phyloP scores from a whole-genome alignment of 306 rosid species.

The Crotalaria pallida region DNA sequence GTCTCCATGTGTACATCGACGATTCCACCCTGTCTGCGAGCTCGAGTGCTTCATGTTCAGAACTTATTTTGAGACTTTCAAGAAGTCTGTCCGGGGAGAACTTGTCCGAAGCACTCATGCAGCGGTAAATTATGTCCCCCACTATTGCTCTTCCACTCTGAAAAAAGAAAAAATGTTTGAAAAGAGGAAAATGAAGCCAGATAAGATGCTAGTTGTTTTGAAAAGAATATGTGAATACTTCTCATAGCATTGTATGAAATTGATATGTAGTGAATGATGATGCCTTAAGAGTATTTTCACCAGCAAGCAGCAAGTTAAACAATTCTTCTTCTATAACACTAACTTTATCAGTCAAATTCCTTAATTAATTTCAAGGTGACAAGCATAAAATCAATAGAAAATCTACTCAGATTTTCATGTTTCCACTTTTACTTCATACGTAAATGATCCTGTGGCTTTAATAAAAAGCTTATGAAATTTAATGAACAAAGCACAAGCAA shows the following conservation, averaged over 20 bases:
- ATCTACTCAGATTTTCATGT: not conserved
- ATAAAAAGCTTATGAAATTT: not conserved
- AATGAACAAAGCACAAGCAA: not conserved
- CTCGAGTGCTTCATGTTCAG: conserved; percentile 92
- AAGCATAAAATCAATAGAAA: not conserved
- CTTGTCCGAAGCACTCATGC: conserved; percentile 51
- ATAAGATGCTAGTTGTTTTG: not conserved
- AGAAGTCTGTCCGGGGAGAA: conserved; percentile 69
- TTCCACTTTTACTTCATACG: not conserved
- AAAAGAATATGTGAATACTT: not conserved
- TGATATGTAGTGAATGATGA: not conserved
- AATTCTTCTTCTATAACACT: not conserved
- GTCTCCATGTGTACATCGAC: conserved; percentile 96
- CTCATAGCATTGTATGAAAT: not conserved
- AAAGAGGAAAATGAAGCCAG: not conserved
- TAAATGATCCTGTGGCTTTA: too few species aligned
- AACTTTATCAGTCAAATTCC: not conserved
- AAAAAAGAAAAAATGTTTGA: not conserved
- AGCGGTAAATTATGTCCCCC: conserved; percentile 75
- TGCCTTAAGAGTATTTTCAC: not conserved
- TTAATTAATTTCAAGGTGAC: not conserved
- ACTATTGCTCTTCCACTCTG: conserved; percentile 84
- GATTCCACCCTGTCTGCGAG: conserved; percentile 82
- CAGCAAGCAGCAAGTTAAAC: not conserved
- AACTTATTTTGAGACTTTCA: conserved; percentile 55